Conservation (phyloP, 371 early-diverging fungal genomes). For the Saksenaea oblongispora region DNA sequence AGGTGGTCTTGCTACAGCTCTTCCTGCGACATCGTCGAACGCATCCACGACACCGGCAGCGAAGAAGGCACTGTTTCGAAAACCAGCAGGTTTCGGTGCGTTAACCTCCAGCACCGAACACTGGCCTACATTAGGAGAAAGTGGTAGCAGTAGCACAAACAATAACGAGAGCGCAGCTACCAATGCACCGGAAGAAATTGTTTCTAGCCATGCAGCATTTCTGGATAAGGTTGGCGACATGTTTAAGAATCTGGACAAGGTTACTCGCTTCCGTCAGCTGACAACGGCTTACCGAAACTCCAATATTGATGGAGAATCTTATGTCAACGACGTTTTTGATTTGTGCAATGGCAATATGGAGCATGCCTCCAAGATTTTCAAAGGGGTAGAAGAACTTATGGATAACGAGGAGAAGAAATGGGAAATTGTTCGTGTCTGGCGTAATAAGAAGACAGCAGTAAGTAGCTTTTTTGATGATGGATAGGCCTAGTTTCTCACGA, state of each 20-base stretch:
- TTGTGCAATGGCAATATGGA: constrained; percentile 48
- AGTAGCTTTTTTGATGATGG: constrained; percentile 12
- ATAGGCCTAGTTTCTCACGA: not conserved
- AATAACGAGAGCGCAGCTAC: not conserved
- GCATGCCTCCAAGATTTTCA: constrained; percentile 52
- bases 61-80: constrained; percentile 17
- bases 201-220: constrained; percentile 41
- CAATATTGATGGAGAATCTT: constrained; percentile 55
- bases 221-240: constrained; percentile 49
- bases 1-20: constrained; percentile 12
- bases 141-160: constrained; percentile 8
- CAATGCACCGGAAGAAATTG: constrained; percentile 2
- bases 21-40: constrained; percentile 15
- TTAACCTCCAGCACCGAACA: constrained; percentile 17
- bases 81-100: constrained; percentile 35
- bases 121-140: constrained; percentile 25
- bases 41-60: constrained; percentile 11
- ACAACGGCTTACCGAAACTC: constrained; percentile 57
- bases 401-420: constrained; percentile 59
- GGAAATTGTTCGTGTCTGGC: constrained; percentile 70
- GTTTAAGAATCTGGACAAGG: constrained; percentile 46
- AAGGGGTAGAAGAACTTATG: constrained; percentile 55
- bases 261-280: constrained; percentile 62
- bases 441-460: constrained; percentile 67
- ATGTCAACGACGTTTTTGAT: constrained; percentile 53